Evolutionary conservation across 257 asterid species (phyloP).

Genomic region (Salvia hispanica): DNA sequence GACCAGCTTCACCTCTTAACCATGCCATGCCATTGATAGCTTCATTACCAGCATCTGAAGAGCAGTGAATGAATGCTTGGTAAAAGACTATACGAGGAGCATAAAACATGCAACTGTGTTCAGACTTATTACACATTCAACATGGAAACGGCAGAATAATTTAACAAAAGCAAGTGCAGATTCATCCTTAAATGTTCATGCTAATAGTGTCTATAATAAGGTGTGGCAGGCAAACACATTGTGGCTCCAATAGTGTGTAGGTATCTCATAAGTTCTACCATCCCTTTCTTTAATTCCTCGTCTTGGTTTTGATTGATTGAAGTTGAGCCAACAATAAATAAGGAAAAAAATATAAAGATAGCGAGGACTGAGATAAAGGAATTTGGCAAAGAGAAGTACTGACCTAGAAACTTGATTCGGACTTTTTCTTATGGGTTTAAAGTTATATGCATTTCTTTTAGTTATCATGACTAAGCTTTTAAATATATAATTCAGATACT

Average conservation of each 20-base stretch:
- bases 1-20: conserved; percentile 74
- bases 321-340: no score
- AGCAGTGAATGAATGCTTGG: conserved; percentile 4
- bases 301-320: no score
- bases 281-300: not conserved
- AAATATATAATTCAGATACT: no score
- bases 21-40: conserved; percentile 72
- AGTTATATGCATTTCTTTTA: no score
- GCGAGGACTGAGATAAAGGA: no score
- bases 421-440: no score
- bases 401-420: no score
- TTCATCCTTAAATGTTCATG: not conserved
- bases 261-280: not conserved
- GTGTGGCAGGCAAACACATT: no score
- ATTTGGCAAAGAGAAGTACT: no score
- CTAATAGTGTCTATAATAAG: not conserved
- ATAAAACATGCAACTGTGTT: not conserved
- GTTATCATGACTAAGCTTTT: no score
- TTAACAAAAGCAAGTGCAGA: not conserved
- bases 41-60: conserved; percentile 67
- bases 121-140: not conserved
- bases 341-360: no score
- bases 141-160: not conserved
- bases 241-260: no score
- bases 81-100: not conserved